Conservation (phyloP, 345 rosid species). For the Lumnitzera racemosa region DNA sequence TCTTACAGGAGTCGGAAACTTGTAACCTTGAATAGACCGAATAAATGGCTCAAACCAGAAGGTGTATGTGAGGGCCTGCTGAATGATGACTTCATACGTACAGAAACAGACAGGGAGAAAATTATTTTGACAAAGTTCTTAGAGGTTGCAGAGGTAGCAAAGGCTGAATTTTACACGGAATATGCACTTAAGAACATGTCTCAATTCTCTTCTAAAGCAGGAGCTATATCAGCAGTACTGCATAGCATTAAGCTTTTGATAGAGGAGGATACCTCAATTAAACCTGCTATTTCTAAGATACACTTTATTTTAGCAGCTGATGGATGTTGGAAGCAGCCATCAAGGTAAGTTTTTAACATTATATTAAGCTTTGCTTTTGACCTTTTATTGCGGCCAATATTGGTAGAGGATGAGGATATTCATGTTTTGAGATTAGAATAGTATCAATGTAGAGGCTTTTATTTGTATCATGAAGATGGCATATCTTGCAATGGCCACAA, state of each 20-base stretch:
- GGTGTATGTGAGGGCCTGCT: constrained; percentile 70
- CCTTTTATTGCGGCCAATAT: not conserved
- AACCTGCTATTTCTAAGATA: constrained; percentile 39
- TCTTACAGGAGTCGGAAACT: constrained; percentile 65
- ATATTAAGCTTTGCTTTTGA: not conserved
- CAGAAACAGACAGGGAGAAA: constrained; percentile 83
- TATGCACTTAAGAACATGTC: constrained; percentile 84
- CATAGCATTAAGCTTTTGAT: constrained; percentile 68
- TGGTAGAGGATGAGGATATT: too few relatives aligned
- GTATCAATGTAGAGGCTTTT: too few relatives aligned
- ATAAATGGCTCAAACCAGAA: constrained; percentile 79
- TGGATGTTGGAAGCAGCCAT: constrained; percentile 88
- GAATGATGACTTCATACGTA: constrained; percentile 74
- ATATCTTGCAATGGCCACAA: too few relatives aligned
- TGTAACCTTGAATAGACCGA: constrained; percentile 55
- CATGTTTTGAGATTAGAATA: too few relatives aligned
- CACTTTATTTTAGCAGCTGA: constrained; percentile 83
- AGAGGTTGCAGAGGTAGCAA: constrained; percentile 60
- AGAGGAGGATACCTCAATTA: constrained; percentile 57
- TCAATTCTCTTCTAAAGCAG: constrained; percentile 59
- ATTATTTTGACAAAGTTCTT: constrained; percentile 57
- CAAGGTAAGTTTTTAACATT: constrained; percentile 38
- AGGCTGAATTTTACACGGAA: constrained; percentile 65
- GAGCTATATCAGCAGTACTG: constrained; percentile 54
- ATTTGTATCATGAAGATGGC: too few relatives aligned